A percentile compares a stretch with the other conserved stretches of the same genome.
phyloP scores from a whole-genome alignment of 2,329 filamentous ascomycete genomes.

The Penicillium sp. region DNA sequence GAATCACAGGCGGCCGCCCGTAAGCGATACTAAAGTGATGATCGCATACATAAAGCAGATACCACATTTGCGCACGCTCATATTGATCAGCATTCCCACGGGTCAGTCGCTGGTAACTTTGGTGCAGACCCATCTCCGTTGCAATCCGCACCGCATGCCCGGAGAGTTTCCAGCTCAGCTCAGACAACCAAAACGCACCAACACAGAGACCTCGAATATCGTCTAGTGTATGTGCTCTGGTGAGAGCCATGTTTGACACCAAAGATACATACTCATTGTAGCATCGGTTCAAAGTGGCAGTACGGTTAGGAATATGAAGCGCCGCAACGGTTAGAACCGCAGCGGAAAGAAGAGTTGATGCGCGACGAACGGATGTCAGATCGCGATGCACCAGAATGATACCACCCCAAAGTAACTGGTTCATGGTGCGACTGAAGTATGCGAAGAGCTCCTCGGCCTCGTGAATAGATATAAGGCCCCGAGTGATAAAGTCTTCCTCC shows the following conservation, averaged over 20 bases:
- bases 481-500: slow-evolving; percentile 53
- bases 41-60: slow-evolving; percentile 64
- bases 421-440: slow-evolving; percentile 53
- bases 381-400: slow-evolving; percentile 53
- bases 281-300: slow-evolving; percentile 54
- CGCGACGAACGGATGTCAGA: slow-evolving; percentile 54
- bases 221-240: slow-evolving; percentile 58
- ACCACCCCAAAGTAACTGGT: slow-evolving; percentile 54
- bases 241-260: slow-evolving; percentile 59
- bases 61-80: slow-evolving; percentile 62
- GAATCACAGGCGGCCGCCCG: slow-evolving; percentile 58
- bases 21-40: slow-evolving; percentile 66
- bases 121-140: slow-evolving; percentile 58
- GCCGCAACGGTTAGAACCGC: slow-evolving; percentile 60
- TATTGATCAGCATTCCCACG: slow-evolving; percentile 51
- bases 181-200: slow-evolving; percentile 63
- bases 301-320: slow-evolving; percentile 57
- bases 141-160: slow-evolving; percentile 60
- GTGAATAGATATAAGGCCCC: slow-evolving; percentile 47
- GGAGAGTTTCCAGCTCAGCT: slow-evolving; percentile 63
- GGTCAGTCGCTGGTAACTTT: slow-evolving; percentile 53
- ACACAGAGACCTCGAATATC: slow-evolving; percentile 61
- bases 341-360: slow-evolving; percentile 56
- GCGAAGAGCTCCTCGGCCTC: slow-evolving; percentile 55
- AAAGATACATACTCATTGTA: slow-evolving; percentile 59